phyloP scores from a whole-genome alignment of 2,329 filamentous ascomycete genomes.

The Aspergillus puulaauensis region DNA sequence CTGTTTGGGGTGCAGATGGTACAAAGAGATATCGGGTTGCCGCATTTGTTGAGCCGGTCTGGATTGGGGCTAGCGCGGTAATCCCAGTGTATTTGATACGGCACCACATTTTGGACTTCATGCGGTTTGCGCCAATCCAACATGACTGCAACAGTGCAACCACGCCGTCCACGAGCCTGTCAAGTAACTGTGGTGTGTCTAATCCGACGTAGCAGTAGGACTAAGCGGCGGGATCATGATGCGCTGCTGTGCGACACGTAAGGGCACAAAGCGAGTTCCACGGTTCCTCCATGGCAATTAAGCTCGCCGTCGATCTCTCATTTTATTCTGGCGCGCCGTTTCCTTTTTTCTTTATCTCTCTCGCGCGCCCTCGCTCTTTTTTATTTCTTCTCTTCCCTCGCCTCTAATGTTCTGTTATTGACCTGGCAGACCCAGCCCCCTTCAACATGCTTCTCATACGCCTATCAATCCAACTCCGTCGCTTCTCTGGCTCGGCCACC shows the following conservation, averaged over 20 bases:
- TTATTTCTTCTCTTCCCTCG: not conserved
- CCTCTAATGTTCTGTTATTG: not conserved
- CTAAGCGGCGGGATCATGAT: not conserved
- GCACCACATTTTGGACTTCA: not conserved
- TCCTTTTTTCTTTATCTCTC: conserved; percentile 1
- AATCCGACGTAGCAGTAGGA: no score
- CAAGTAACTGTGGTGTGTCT: not conserved
- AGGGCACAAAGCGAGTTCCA: not conserved
- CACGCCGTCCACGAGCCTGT: no score
- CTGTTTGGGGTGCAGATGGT: not conserved
- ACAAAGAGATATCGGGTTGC: conserved; percentile 11
- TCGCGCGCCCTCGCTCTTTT: not conserved
- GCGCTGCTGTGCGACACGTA: conserved; percentile 1
- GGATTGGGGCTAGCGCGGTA: conserved; percentile 8
- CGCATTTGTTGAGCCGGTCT: conserved; percentile 12
- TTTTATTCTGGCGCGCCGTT: conserved; percentile 4
- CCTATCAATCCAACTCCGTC: not conserved
- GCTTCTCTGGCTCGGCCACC: conserved; percentile 1
- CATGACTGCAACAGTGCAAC: no score
- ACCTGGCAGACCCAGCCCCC: not conserved
- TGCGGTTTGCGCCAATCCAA: not conserved
- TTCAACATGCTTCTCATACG: conserved; percentile 4
- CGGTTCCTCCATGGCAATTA: conserved; percentile 4
- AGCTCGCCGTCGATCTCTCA: conserved; percentile 5
- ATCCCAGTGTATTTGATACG: not conserved